Evolutionary conservation across 1,139 yeast species (phyloP).

Genomic region (Zygosaccharomyces sapae): DNA sequence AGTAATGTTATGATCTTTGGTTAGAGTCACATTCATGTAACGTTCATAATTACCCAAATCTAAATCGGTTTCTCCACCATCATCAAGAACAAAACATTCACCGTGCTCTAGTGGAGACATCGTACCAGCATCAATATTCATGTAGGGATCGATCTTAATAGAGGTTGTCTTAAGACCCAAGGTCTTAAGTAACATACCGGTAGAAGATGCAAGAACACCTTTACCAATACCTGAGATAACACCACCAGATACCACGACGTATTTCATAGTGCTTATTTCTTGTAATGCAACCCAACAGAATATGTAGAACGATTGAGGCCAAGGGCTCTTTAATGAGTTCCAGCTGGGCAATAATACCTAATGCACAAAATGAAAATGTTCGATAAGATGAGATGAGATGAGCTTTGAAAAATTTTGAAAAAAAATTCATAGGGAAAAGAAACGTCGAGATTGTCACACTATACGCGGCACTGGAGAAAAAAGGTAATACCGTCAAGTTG

Average conservation of each 20-base stretch:
- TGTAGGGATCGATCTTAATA: slow-evolving; percentile 96
- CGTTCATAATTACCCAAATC: slow-evolving; percentile 98
- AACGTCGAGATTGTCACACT: slow-evolving; percentile 2
- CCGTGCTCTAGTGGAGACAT: slow-evolving; percentile 99
- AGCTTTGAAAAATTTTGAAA: slow-evolving; percentile 6
- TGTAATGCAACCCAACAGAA: not conserved
- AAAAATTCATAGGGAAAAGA: slow-evolving; percentile 8
- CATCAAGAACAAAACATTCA: slow-evolving; percentile 94
- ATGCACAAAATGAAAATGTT: not conserved
- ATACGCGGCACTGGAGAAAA: not conserved
- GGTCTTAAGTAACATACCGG: slow-evolving; percentile 91
- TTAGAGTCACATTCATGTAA: slow-evolving; percentile 86
- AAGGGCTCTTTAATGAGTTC: not conserved
- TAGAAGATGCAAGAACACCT: slow-evolving; percentile 92
- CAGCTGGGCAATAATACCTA: not conserved
- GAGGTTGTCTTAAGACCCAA: slow-evolving; percentile 93
- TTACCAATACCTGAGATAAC: slow-evolving; percentile 98
- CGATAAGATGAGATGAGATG: slow-evolving; percentile 5
- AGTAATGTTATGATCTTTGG: slow-evolving; percentile 92
- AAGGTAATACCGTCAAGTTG: slow-evolving; percentile 2
- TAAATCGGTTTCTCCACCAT: slow-evolving; percentile 98
- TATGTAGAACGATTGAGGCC: not conserved
- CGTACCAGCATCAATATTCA: slow-evolving; percentile 99
- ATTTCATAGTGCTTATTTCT: slow-evolving; percentile 57
- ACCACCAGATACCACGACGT: slow-evolving; percentile 99